Percentiles rank a stretch among this genome's conserved stretches.
phyloP scores from a whole-genome alignment of 2,329 filamentous ascomycete genomes.

The Trichothecium roseum region DNA sequence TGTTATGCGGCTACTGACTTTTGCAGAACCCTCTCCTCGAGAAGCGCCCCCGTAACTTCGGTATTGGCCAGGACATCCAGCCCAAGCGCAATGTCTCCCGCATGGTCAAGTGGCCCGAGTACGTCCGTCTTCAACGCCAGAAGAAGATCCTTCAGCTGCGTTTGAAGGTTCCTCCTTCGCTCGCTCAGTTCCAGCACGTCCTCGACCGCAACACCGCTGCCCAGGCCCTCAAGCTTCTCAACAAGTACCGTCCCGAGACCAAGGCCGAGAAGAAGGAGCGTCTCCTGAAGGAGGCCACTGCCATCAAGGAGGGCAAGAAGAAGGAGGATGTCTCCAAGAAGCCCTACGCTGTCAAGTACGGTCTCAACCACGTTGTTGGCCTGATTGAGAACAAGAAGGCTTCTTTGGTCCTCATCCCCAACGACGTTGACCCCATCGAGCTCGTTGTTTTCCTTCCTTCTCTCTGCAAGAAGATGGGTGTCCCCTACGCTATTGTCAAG shows the following conservation, averaged over 20 bases:
- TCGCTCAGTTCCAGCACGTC: conserved; percentile 95
- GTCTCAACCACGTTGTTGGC: conserved; percentile 97
- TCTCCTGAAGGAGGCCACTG: conserved; percentile 94
- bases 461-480: conserved; percentile 99
- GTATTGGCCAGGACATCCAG: conserved; percentile 98
- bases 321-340: conserved; percentile 99
- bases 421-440: conserved; percentile 99
- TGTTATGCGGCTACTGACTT: neutral
- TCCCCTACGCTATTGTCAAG: conserved; percentile 98
- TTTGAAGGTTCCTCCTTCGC: conserved; percentile 94
- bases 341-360: conserved; percentile 98
- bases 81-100: conserved; percentile 88
- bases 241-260: conserved; percentile 99
- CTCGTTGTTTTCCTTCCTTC: conserved; percentile 98
- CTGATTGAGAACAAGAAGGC: conserved; percentile 99
- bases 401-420: conserved; percentile 92
- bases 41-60: conserved; percentile 95
- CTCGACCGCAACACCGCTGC: conserved; percentile 94
- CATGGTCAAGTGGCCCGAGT: conserved; percentile 99
- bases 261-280: conserved; percentile 99
- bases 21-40: conserved; percentile 94
- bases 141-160: conserved; percentile 95
- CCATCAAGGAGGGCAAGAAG: conserved; percentile 98
- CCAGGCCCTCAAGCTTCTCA: conserved; percentile 97
- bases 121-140: conserved; percentile 93